Percentiles rank a stretch among this genome's conserved stretches.
These are phyloP conservation scores for Aegle marmelos DNA, from an alignment of 345 rosid genomes.

Conservation along the genomic window DNA sequence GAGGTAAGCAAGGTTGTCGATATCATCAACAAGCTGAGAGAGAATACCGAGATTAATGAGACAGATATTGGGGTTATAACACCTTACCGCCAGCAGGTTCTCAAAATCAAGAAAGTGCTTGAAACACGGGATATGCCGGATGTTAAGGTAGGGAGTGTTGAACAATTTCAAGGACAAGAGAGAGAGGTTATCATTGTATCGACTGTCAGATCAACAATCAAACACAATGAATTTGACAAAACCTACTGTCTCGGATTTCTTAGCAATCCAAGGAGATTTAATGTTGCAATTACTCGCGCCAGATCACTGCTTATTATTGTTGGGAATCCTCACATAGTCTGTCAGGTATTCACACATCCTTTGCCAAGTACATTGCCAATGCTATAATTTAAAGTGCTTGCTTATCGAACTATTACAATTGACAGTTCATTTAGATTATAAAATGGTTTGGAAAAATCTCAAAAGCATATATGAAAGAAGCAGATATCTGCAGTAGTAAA, in stretches of 20 bases:
- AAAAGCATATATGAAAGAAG: not conserved
- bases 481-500: not conserved
- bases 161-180: slow-evolving; percentile 74
- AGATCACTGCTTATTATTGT: slow-evolving; percentile 46
- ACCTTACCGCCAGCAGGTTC: slow-evolving; percentile 64
- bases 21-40: slow-evolving; percentile 34
- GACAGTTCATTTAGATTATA: not conserved
- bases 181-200: slow-evolving; percentile 56
- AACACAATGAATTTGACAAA: slow-evolving; percentile 47
- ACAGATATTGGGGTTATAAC: slow-evolving; percentile 57
- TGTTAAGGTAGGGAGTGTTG: slow-evolving; percentile 65
- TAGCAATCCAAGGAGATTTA: slow-evolving; percentile 59
- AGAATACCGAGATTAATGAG: slow-evolving; percentile 26
- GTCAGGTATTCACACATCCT: slow-evolving; percentile 37
- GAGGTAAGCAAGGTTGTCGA: slow-evolving; percentile 69
- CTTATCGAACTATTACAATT: not conserved
- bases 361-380: not conserved
- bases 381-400: not conserved
- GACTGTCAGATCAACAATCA: slow-evolving; percentile 56
- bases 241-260: slow-evolving; percentile 44
- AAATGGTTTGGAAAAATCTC: not conserved
- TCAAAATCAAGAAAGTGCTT: slow-evolving; percentile 47
- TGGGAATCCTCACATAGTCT: slow-evolving; percentile 55
- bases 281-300: slow-evolving; percentile 57
- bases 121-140: slow-evolving; percentile 41